These are phyloP conservation scores for Xylariomycetidae sp. DNA, from an alignment of 2,329 filamentous ascomycete species.

Conservation along the genomic window DNA sequence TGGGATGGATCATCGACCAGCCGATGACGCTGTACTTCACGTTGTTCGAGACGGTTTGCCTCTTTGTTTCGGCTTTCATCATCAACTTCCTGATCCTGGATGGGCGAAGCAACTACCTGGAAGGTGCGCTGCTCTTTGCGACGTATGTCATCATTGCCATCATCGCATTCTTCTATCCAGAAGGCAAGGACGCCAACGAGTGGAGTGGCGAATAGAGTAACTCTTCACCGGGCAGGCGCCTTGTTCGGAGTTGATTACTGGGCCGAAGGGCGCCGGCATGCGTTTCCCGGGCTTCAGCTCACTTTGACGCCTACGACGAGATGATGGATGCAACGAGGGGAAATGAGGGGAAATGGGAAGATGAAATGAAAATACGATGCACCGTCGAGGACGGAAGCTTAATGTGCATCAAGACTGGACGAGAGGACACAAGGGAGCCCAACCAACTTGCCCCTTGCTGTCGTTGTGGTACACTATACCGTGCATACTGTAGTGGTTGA, in stretches of 20 bases:
- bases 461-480: not conserved
- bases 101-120: conserved; percentile 79
- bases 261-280: too few species aligned
- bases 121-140: conserved; percentile 64
- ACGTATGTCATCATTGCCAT: conserved; percentile 64
- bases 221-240: not conserved
- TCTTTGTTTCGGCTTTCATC: conserved; percentile 79
- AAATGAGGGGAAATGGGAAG: too few species aligned
- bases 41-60: conserved; percentile 79
- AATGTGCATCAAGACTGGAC: too few species aligned
- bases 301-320: too few species aligned
- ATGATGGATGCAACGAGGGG: too few species aligned
- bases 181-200: conserved; percentile 38
- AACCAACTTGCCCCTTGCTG: too few species aligned
- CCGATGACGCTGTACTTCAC: conserved; percentile 82
- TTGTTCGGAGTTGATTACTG: not conserved
- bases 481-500: not conserved
- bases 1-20: conserved; percentile 63
- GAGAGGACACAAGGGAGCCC: too few species aligned
- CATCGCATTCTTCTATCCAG: conserved; percentile 62
- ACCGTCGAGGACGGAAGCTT: too few species aligned
- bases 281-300: too few species aligned
- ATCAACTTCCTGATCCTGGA: conserved; percentile 85
- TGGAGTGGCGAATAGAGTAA: conserved; percentile 18
- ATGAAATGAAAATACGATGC: too few species aligned